Evolutionary conservation across 1,139 yeast species (phyloP), one percentile per base, ranked within the genome.

Genomic region (Pichia sp.): DNA sequence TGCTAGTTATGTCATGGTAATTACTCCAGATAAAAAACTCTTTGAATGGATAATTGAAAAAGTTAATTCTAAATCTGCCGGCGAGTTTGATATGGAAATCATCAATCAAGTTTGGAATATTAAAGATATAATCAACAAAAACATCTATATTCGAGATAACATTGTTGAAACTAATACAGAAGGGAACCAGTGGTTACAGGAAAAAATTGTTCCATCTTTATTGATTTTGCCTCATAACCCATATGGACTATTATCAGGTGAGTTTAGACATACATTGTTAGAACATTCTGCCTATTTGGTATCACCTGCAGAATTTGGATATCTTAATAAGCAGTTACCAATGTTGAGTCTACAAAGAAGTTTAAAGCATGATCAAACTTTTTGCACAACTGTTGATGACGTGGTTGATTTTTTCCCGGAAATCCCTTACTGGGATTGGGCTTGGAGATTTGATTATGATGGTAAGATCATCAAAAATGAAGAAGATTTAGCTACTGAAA

Each of bases 31-130:
- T 4, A 44, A 51, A 3, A 39, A 47, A 2, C 44, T 59, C 3
- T 72, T 62, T 51, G 45, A 60, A 4, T 54, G 57, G n/a, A 49
- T 75, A 39, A 47, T 64, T 46, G 48, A 60, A n/a, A 62, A 64
- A 36, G 56, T 67, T 1, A 44, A 59, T 37, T 61, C 57, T 40
- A 57, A 64, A 36, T 47, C 50, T 9, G 26, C 44, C 0, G 47
- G 59, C 26, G 75, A 73, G 40, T 73, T 68, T 49, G 79, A 74
- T 51, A 72, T 73, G 79, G 79, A 75, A 44, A 57, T 75, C 4
- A 54, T 75, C 38, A 75, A 75, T 57, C 64, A 64, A 44, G 65
- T 59, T 36, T 55, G 69, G 46, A 55, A 62, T 29, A 26, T 56
- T 8, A 23, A 38, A 11, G 44, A 45, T 6, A 35, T 48, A 5